Percentiles rank a stretch among this genome's conserved stretches.
Conservation (phyloP, 768 basidiomycete species). For the Mycena chlorophos region DNA sequence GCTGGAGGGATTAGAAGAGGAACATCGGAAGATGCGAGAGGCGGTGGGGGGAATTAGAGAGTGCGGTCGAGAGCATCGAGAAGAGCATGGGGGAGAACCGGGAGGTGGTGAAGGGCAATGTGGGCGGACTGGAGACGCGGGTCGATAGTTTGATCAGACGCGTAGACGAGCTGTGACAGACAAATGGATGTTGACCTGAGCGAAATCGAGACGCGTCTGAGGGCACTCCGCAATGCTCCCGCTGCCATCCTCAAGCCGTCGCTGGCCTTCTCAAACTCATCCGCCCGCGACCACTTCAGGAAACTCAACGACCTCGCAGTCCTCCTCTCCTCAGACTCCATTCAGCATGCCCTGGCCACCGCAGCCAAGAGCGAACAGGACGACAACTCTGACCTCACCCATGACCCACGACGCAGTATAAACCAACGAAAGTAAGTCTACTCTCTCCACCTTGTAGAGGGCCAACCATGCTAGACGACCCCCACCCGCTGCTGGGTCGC, state of each 20-base stretch:
- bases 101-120: slow-evolving; percentile 69
- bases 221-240: slow-evolving; percentile 16
- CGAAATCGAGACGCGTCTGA: slow-evolving; percentile 14
- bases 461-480: slow-evolving; percentile 39
- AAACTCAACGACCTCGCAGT: slow-evolving; percentile 51
- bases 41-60: slow-evolving; percentile 65
- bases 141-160: slow-evolving; percentile 42
- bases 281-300: slow-evolving; percentile 42
- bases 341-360: slow-evolving; percentile 58
- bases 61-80: slow-evolving; percentile 73
- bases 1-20: slow-evolving; percentile 66
- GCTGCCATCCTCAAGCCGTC: slow-evolving; percentile 16
- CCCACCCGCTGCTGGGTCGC: slow-evolving; percentile 55
- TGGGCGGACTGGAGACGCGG: slow-evolving; percentile 62
- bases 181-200: slow-evolving; percentile 10
- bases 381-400: slow-evolving; percentile 51
- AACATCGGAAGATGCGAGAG: slow-evolving; percentile 64
- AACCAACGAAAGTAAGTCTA: slow-evolving; percentile 56
- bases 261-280: slow-evolving; percentile 26
- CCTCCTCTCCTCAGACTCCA: slow-evolving; percentile 45
- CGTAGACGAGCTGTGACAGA: slow-evolving; percentile 39
- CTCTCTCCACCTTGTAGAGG: slow-evolving; percentile 4
- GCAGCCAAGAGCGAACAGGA: slow-evolving; percentile 56
- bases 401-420: slow-evolving; percentile 46
- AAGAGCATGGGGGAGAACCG: slow-evolving; percentile 75